A percentile compares a stretch with the other conserved stretches of the same genome.
These are phyloP conservation scores for Pseudonitzschia pungens DNA, from an alignment of 108 stramenopile genomes.

Conservation along the genomic window DNA sequence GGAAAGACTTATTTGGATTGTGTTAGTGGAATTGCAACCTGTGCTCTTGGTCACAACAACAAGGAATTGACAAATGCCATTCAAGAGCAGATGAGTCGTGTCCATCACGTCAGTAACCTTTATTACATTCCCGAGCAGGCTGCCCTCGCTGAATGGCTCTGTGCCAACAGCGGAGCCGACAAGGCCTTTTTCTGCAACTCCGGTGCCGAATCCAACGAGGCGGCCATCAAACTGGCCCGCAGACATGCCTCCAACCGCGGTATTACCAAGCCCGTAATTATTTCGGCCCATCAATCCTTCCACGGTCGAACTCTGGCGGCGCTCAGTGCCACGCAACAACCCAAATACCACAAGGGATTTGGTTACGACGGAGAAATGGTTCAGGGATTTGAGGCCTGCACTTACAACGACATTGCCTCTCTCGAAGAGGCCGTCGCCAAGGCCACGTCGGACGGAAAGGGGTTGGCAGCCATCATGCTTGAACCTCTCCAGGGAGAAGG, in stretches of 20 bases:
- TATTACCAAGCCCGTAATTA: conserved; percentile 89
- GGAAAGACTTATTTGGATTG: conserved; percentile 93
- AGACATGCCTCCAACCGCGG: conserved; percentile 80
- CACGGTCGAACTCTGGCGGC: conserved; percentile 96
- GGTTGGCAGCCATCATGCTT: conserved; percentile 93
- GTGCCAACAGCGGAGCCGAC: conserved; percentile 85
- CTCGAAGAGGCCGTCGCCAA: conserved; percentile 71
- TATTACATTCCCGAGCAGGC: conserved; percentile 92
- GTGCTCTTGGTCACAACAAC: conserved; percentile 92
- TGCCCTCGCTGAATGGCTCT: conserved; percentile 90
- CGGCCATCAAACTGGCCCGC: conserved; percentile 93
- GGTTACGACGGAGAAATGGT: conserved; percentile 86
- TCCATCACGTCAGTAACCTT: conserved; percentile 93
- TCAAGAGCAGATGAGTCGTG: conserved; percentile 73
- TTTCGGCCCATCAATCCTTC: conserved; percentile 91
- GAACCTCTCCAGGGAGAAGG: conserved; percentile 98
- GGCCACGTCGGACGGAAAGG: conserved; percentile 74
- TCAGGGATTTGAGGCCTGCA: conserved; percentile 84
- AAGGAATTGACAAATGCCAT: conserved; percentile 77
- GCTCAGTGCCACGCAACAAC: conserved; percentile 93
- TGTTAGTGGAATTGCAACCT: conserved; percentile 95
- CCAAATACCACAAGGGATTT: conserved; percentile 95
- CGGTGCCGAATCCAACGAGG: conserved; percentile 98
- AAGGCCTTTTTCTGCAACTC: conserved; percentile 99
- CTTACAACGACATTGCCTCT: conserved; percentile 87